Base-by-base conservation (phyloP, 495 filamentous ascomycete genomes). In the Penicillium maclennaniae region DNA sequence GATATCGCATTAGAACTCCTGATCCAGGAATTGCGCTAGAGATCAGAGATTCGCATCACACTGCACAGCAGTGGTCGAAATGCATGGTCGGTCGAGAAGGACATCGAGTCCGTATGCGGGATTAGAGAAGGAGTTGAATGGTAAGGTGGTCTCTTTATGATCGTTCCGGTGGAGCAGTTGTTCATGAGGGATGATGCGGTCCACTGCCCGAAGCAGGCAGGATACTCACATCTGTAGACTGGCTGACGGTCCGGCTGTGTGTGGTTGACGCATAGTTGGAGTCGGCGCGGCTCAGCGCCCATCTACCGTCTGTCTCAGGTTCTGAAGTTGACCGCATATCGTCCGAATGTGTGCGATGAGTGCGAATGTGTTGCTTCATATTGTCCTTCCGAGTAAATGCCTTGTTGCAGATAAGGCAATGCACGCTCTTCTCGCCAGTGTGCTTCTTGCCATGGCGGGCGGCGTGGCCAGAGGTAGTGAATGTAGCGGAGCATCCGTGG, bases 371-470 rank as follows among this genome's bases (percentile, higher is more conserved):
- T 61, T 97, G 92, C 77, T 96, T 96, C 89, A 97, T 97, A 72
- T 97, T 97, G 73, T 97, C 92, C 63, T 93, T 91, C 41, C 92
- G 85, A 6, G 93, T 96, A 64, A 97, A 97, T 43, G 89, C 89
- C 71, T 96, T 96, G 68, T 86, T 81, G 75, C 92, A 97, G 51
- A 87, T 90, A 0, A 88, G 86, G 71, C 92, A 97, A 44, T 84
- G 80, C 17, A 96, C 91, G 42, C 87, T 89, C 73, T 97, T 97
- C 73, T 96, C 91, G 20, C 90, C 92, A 0, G 92, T 96, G 71
- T 97, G 92, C 64, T 96, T 96, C 67, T 96, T 95, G 47, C 91
- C 91, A 65, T 97, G 92, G 7, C 92, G 85, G n/a, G 92, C 92
- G 2, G 93, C 89, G 63, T 97, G 92, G 42, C 92, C 92, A 0